phyloP scores from a whole-genome alignment of 2,329 filamentous ascomycete genomes.

The Claviceps pazoutovae region DNA sequence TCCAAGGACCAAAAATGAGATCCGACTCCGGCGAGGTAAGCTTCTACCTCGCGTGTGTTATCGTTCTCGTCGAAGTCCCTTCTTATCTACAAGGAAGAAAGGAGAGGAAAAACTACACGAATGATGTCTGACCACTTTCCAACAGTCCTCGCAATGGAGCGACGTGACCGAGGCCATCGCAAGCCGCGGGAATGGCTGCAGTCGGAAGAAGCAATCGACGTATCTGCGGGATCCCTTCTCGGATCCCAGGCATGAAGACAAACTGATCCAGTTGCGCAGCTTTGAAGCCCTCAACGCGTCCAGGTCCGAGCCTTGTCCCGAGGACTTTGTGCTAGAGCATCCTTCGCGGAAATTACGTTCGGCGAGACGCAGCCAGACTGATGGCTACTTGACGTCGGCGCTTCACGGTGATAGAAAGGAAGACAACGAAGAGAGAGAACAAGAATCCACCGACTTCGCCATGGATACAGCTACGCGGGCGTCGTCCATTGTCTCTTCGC shows the following conservation, averaged over 20 bases:
- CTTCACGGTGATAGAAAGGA: conserved; percentile 9
- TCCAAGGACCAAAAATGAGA: background rate
- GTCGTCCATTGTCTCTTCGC: background rate
- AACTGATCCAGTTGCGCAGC: conserved; percentile 3
- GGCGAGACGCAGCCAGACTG: background rate
- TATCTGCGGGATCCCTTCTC: conserved; percentile 3
- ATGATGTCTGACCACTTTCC: background rate
- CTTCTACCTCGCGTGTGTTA: background rate
- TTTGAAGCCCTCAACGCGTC: background rate
- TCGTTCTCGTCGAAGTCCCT: background rate
- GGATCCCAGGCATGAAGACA: conserved; percentile 3
- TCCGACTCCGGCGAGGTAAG: conserved; percentile 1
- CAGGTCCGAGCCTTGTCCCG: background rate
- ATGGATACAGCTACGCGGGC: conserved; percentile 10
- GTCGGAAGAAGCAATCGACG: background rate
- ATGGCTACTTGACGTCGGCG: background rate
- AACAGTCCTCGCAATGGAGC: conserved; percentile 3
- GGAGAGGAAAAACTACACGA: background rate
- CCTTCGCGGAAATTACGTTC: background rate
- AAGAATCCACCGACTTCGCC: conserved; percentile 12
- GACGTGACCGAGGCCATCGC: background rate
- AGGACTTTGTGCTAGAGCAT: conserved; percentile 4
- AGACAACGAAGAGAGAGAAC: conserved; percentile 13
- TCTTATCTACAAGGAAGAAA: background rate
- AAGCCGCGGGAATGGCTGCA: background rate